Conservation (phyloP, 495 filamentous ascomycete genomes). For the Glonium stellatum region DNA sequence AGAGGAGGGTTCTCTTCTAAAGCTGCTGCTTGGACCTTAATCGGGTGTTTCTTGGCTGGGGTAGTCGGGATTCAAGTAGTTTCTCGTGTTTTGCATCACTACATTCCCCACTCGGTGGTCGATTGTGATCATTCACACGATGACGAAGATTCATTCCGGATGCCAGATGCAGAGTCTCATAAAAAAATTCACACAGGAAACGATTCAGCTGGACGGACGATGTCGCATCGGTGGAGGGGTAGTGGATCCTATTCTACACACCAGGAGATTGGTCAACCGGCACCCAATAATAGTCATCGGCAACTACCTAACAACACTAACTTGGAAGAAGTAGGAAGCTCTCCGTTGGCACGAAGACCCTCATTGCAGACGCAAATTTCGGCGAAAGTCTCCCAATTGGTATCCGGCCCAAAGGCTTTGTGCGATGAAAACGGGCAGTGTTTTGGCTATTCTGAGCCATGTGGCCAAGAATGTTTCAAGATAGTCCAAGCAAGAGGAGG, state of each 20-base stretch:
- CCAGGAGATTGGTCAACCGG: neutral
- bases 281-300: neutral
- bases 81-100: conserved; percentile 71
- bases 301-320: neutral
- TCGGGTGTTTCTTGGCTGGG: conserved; percentile 70
- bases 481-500: conserved; percentile 24
- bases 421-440: conserved; percentile 74
- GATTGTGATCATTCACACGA: conserved; percentile 82
- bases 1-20: conserved; percentile 59
- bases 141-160: conserved; percentile 30
- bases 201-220: neutral
- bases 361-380: conserved; percentile 34
- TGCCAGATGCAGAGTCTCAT: neutral
- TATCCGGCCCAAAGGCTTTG: conserved; percentile 17
- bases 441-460: conserved; percentile 78
- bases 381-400: conserved; percentile 10
- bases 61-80: conserved; percentile 77
- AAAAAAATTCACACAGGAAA: conserved; percentile 11
- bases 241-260: neutral
- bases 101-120: conserved; percentile 87
- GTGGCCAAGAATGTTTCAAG: conserved; percentile 74
- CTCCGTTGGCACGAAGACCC: conserved; percentile 26
- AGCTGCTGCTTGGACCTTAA: conserved; percentile 62
- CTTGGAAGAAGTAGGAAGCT: neutral
- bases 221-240: neutral